Evolutionary conservation across 73 alveolate species (phyloP).

Genomic region (Paraurostyla sp.): DNA sequence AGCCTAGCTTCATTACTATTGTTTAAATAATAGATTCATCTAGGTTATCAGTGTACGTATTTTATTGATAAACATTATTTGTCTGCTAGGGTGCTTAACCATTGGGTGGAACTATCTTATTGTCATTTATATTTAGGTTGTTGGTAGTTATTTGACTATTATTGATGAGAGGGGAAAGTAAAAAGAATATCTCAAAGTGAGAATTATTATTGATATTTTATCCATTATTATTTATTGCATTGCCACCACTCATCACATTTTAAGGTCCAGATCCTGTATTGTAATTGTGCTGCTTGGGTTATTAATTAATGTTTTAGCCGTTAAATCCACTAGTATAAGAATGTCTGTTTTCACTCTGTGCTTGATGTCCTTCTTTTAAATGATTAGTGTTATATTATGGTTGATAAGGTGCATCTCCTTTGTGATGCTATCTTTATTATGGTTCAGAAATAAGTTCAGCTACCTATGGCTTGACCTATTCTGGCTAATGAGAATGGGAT

Average conservation of each 20-base stretch:
- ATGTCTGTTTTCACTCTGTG: no score
- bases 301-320: no score
- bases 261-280: no score
- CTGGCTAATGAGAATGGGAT: constrained; percentile 25
- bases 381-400: no score
- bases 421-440: no score
- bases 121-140: neutral
- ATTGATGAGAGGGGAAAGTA: constrained; percentile 3
- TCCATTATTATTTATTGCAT: neutral
- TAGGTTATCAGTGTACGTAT: neutral
- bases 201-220: constrained; percentile 8
- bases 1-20: constrained; percentile 21
- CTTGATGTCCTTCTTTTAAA: no score
- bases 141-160: constrained; percentile 22
- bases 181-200: neutral
- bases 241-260: no score
- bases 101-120: neutral
- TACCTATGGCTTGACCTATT: constrained; percentile 2
- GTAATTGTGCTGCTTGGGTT: no score
- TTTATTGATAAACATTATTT: no score
- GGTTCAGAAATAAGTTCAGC: no score
- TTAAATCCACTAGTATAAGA: no score
- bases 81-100: neutral
- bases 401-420: no score
- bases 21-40: constrained; percentile 32